Evolutionary conservation across 2,329 filamentous ascomycete genomes (phyloP).

Genomic region (Penicillium olsonii): DNA sequence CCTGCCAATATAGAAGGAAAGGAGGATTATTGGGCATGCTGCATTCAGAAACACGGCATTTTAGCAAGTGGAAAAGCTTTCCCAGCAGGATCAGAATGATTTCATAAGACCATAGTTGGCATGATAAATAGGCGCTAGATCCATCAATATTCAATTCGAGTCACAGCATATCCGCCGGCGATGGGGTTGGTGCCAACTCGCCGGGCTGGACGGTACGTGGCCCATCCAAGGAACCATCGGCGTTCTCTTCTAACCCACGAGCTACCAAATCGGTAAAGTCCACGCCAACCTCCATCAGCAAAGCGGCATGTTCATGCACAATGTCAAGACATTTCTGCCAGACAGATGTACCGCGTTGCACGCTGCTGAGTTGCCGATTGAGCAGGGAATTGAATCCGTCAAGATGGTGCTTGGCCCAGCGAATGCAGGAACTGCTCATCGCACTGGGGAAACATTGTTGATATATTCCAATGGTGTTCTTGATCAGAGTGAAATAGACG

Average conservation of each 20-base stretch:
- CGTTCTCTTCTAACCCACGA: constrained; percentile 44
- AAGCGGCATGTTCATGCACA: constrained; percentile 75
- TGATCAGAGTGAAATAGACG: constrained; percentile 91
- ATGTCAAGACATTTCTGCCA: constrained; percentile 83
- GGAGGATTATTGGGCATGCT: too few species aligned
- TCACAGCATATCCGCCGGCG: background rate
- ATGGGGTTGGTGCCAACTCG: constrained; percentile 8
- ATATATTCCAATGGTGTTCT: constrained; percentile 89
- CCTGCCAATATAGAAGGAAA: too few species aligned
- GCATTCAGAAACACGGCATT: too few species aligned
- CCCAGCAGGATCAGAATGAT: too few species aligned
- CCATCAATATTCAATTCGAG: background rate
- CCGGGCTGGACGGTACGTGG: constrained; percentile 19
- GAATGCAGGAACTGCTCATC: constrained; percentile 92
- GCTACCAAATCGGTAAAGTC: constrained; percentile 86
- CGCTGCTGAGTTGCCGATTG: constrained; percentile 80
- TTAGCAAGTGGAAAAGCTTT: too few species aligned
- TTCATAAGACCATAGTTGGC: background rate
- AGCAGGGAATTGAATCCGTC: constrained; percentile 87
- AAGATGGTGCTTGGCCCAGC: constrained; percentile 96
- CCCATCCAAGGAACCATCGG: constrained; percentile 20
- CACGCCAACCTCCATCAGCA: constrained; percentile 81
- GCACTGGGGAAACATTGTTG: constrained; percentile 80
- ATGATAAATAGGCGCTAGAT: background rate
- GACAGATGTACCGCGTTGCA: constrained; percentile 71